Percentiles rank a stretch among this genome's conserved stretches.
Evolutionary conservation across 2,329 filamentous ascomycete species (phyloP).

Genomic region (Hypoxylon sp.): DNA sequence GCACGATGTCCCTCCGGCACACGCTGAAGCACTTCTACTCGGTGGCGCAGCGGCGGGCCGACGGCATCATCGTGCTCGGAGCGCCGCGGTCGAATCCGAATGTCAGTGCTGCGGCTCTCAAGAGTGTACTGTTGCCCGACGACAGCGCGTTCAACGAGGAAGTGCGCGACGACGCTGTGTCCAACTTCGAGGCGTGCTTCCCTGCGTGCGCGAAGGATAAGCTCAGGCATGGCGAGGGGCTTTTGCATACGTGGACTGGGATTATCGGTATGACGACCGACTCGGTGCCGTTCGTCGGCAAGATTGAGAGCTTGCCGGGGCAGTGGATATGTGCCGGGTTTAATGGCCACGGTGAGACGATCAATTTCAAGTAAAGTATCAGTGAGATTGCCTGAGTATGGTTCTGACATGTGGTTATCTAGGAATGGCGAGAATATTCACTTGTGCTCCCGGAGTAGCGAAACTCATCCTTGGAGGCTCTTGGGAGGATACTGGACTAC

Average conservation of each 20-base stretch:
- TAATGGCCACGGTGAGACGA: conserved; percentile 59
- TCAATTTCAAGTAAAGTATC: background rate
- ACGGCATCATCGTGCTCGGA: conserved; percentile 59
- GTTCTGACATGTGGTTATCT: conserved; percentile 25
- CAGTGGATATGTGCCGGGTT: conserved; percentile 64
- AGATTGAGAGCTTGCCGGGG: conserved; percentile 54
- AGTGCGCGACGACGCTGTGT: conserved; percentile 53
- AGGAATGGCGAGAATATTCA: conserved; percentile 59
- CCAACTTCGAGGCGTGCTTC: conserved; percentile 53
- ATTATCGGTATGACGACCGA: conserved; percentile 62
- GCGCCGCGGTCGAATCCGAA: conserved; percentile 57
- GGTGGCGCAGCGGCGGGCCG: conserved; percentile 58
- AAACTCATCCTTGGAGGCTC: conserved; percentile 55
- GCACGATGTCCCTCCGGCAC: conserved; percentile 60
- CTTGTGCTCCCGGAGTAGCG: conserved; percentile 57
- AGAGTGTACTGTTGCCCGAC: conserved; percentile 52
- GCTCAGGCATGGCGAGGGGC: conserved; percentile 55
- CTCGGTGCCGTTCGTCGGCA: conserved; percentile 60
- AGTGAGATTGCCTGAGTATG: background rate
- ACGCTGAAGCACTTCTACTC: conserved; percentile 62
- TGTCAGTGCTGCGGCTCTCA: conserved; percentile 49
- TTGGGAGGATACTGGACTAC: conserved; percentile 54
- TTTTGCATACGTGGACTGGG: conserved; percentile 60
- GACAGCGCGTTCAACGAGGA: conserved; percentile 56
- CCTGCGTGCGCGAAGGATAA: conserved; percentile 42